Evolutionary conservation across 192 early-diverging fungal genomes (phyloP).

Genomic region (Coemansia aciculifera): DNA sequence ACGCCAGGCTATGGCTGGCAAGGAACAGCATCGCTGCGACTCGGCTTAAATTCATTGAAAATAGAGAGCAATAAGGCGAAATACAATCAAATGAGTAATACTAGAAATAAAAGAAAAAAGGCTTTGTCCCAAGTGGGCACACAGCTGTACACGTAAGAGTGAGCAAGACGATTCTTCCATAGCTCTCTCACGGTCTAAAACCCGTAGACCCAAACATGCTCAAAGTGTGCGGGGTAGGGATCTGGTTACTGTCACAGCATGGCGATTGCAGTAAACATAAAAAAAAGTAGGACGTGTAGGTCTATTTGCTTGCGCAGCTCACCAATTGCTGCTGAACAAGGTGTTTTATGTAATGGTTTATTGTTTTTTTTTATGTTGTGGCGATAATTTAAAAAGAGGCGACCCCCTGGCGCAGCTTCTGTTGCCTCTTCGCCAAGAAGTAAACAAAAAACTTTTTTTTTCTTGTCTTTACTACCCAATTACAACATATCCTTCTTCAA

Average conservation of each 20-base stretch:
- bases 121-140: not conserved
- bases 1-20: slow-evolving; percentile 10
- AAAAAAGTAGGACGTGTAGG: not conserved
- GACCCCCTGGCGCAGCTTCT: not conserved
- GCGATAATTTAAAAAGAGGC: not conserved
- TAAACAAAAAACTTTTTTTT: not conserved
- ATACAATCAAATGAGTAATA: not conserved
- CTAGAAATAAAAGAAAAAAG: not conserved
- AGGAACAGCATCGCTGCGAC: slow-evolving; percentile 8
- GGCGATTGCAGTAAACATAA: not conserved
- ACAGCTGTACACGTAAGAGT: not conserved
- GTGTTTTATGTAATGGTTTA: not conserved
- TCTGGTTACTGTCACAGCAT: not conserved
- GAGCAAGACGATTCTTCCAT: not conserved
- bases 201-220: not conserved
- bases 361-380: not conserved
- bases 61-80: not conserved
- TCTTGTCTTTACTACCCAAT: not conserved
- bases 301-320: not conserved
- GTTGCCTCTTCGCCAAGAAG: not conserved
- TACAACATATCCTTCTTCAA: not conserved
- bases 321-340: not conserved
- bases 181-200: not conserved
- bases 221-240: not conserved
- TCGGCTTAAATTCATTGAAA: not conserved